Evolutionary conservation across 306 rosid species (phyloP).

Genomic region (Cucurbita pepo): DNA sequence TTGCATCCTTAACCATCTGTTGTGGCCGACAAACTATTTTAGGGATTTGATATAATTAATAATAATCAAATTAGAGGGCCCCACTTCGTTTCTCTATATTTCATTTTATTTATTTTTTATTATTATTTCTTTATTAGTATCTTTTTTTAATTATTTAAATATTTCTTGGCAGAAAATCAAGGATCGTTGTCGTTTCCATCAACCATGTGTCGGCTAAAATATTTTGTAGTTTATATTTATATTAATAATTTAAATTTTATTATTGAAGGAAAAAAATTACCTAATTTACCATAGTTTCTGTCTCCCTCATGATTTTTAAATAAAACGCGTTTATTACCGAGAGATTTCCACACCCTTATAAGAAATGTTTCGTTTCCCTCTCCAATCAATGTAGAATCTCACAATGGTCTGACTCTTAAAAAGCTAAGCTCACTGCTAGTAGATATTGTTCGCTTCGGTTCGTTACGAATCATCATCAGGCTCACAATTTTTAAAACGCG

Average conservation of each 20-base stretch:
- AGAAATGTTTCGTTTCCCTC: too few species aligned
- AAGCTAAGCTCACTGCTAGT: too few species aligned
- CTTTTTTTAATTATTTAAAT: not conserved
- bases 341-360: too few species aligned
- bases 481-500: too few species aligned
- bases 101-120: not conserved
- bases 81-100: not conserved
- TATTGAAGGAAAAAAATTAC: too few species aligned
- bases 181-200: not conserved
- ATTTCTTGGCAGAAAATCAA: not conserved
- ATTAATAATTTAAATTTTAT: not conserved
- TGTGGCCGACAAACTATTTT: constrained; percentile 1
- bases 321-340: too few species aligned
- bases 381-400: too few species aligned
- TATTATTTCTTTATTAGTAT: not conserved
- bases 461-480: too few species aligned
- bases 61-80: not conserved
- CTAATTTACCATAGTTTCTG: too few species aligned
- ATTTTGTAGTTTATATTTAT: not conserved
- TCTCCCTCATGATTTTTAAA: too few species aligned
- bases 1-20: not conserved
- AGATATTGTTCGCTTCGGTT: too few species aligned
- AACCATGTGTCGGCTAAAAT: not conserved
- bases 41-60: not conserved
- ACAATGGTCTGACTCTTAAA: too few species aligned